Conservation (phyloP, 2,329 filamentous ascomycete species). For the Pyricularia grisea region DNA sequence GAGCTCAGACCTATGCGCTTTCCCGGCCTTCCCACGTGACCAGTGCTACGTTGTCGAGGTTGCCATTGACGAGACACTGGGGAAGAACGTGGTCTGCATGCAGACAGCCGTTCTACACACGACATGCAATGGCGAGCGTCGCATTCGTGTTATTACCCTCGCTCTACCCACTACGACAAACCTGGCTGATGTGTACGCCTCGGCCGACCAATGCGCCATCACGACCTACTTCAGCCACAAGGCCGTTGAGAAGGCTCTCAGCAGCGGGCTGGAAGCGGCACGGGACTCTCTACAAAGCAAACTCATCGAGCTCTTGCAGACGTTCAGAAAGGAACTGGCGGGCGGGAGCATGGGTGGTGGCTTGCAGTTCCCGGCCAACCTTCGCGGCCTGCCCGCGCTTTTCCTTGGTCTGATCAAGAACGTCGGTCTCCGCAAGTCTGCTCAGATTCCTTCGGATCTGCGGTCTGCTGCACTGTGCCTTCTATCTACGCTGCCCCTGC, state of each 20-base stretch:
- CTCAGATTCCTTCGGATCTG: constrained; percentile 89
- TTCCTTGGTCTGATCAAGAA: constrained; percentile 97
- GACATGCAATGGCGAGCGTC: constrained; percentile 91
- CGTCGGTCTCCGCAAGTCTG: constrained; percentile 83
- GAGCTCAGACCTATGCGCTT: constrained; percentile 93
- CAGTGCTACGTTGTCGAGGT: constrained; percentile 98
- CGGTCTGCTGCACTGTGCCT: constrained; percentile 86
- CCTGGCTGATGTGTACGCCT: constrained; percentile 85
- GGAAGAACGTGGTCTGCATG: constrained; percentile 84
- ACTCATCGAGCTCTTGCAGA: constrained; percentile 83
- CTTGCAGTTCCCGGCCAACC: constrained; percentile 86
- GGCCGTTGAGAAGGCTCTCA: constrained; percentile 82
- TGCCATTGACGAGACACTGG: constrained; percentile 89
- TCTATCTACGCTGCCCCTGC: constrained; percentile 86
- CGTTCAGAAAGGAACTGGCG: constrained; percentile 93
- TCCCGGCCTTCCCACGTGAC: constrained; percentile 94
- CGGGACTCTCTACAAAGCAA: constrained; percentile 87
- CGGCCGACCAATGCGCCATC: constrained; percentile 88
- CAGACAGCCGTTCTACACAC: constrained; percentile 95
- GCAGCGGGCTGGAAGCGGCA: constrained; percentile 80
- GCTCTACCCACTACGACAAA: constrained; percentile 88
- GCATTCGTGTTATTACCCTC: constrained; percentile 89
- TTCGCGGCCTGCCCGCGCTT: constrained; percentile 77
- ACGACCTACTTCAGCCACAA: constrained; percentile 95
- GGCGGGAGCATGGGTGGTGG: constrained; percentile 94